Evolutionary conservation across 805 yeast species (phyloP), one percentile per base, ranked within the genome.

Genomic region (Saturnispora saitoi): DNA sequence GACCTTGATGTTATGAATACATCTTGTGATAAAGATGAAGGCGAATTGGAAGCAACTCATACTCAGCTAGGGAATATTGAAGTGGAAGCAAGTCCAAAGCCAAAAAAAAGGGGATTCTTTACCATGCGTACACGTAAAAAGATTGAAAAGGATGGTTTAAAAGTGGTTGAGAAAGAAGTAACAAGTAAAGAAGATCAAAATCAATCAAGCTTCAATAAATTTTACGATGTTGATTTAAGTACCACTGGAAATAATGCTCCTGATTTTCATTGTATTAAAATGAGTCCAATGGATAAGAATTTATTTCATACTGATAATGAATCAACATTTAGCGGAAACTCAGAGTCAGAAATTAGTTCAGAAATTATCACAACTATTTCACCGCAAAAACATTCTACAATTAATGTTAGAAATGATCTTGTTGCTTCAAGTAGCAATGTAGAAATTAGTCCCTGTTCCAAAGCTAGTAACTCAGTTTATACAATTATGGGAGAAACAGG

Each of bases 131-230:
- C 48, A n/a, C 48, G 48, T 46, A 29, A 20, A 30, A 31, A 32
- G 26, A 32, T 6, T 26, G 46, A 32, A n/a, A 43, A 34, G 7
- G 40, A 26, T 20, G 29, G 10, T 15, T 9, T 15, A 8, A 19
- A 19, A 11, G 39, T 3, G 32, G 42, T 52, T 4, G 57, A 56
- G 40, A 51, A 54, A 29, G 58, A 54, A 14, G 41, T 49, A 40
- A 49, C 40, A 46, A 39, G 10, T 11, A 20, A 42, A 29, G 31
- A 20, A 6, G 38, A 32, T 14, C 24, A 24, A 15, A 34, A 45
- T 19, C 24, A 19, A n/a, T 30, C 10, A 15, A 19, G 19, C 11
- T 17, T 34, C 38, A 34, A 20, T 34, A 34, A 34, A 9, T 44
- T 28, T 14, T 10, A 14, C 14, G 24, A 10, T 15, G 10, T 30